Conservation (phyloP, 495 filamentous ascomycete species). For the Aspergillus affinis region DNA sequence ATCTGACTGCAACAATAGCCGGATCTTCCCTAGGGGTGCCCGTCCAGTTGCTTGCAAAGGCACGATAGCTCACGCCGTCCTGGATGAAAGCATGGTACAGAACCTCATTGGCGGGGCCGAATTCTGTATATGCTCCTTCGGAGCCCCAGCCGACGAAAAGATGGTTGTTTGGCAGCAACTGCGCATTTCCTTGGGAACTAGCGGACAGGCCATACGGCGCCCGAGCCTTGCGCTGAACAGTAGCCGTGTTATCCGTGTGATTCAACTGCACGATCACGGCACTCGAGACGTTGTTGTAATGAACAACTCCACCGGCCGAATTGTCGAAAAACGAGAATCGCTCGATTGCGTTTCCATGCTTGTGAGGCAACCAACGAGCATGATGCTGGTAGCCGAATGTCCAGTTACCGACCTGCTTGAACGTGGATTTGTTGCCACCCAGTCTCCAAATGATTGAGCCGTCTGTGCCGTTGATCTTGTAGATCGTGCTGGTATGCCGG, state of each 20-base stretch:
- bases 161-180: conserved; percentile 49
- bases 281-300: conserved; percentile 30
- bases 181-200: conserved; percentile 53
- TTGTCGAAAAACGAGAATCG: conserved; percentile 50
- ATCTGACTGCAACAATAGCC: conserved; percentile 23
- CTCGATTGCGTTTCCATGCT: conserved; percentile 31
- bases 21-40: conserved; percentile 24
- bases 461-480: conserved; percentile 45
- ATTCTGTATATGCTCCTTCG: conserved; percentile 49
- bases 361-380: conserved; percentile 39
- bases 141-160: conserved; percentile 53
- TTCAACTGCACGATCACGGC: conserved; percentile 49
- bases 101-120: conserved; percentile 35
- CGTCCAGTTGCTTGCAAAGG: conserved; percentile 24
- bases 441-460: conserved; percentile 53
- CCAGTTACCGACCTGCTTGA: conserved; percentile 16
- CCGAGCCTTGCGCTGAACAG: conserved; percentile 23
- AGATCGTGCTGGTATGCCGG: conserved; percentile 41
- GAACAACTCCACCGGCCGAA: conserved; percentile 16
- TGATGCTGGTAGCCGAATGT: conserved; percentile 54
- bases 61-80: conserved; percentile 25
- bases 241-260: conserved; percentile 36
- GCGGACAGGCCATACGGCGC: conserved; percentile 42
- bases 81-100: conserved; percentile 36
- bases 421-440: conserved; percentile 37